Percentiles rank a stretch among this genome's conserved stretches.
Evolutionary conservation across 2,329 filamentous ascomycete genomes (phyloP).

Genomic region (Sclerotiophoma versabilis): DNA sequence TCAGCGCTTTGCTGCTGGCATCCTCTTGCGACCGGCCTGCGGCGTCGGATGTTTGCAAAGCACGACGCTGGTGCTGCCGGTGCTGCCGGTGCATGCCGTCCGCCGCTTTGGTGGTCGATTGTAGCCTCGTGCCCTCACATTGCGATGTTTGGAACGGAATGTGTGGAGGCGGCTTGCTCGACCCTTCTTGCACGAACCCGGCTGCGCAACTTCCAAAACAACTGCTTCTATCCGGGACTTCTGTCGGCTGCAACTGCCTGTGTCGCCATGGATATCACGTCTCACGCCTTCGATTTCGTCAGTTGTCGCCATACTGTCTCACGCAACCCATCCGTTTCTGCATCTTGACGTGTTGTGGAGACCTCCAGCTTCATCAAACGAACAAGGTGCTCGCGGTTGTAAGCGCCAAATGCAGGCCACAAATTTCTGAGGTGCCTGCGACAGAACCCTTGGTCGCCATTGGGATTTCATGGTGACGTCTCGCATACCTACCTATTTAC

Average conservation of each 20-base stretch:
- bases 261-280: constrained; percentile 30
- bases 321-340: constrained; percentile 8
- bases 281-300: constrained; percentile 35
- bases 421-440: not conserved
- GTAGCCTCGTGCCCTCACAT: constrained; percentile 20
- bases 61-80: constrained; percentile 19
- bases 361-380: not conserved
- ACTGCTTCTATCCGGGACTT: constrained; percentile 22
- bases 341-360: constrained; percentile 1
- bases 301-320: constrained; percentile 25
- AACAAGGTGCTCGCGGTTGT: not conserved
- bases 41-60: constrained; percentile 20
- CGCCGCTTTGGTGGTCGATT: constrained; percentile 18
- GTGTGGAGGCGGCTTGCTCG: constrained; percentile 30
- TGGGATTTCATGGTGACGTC: not conserved
- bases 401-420: not conserved
- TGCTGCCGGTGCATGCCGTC: constrained; percentile 25
- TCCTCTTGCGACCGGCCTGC: constrained; percentile 22
- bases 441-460: not conserved
- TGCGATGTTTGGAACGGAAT: constrained; percentile 22
- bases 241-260: constrained; percentile 17
- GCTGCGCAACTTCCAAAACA: constrained; percentile 22
- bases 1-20: constrained; percentile 22
- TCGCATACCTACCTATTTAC: not conserved
- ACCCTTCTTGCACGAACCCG: constrained; percentile 13